Base-by-base conservation (phyloP, 2,329 filamentous ascomycete genomes). In the Hortaea werneckii region DNA sequence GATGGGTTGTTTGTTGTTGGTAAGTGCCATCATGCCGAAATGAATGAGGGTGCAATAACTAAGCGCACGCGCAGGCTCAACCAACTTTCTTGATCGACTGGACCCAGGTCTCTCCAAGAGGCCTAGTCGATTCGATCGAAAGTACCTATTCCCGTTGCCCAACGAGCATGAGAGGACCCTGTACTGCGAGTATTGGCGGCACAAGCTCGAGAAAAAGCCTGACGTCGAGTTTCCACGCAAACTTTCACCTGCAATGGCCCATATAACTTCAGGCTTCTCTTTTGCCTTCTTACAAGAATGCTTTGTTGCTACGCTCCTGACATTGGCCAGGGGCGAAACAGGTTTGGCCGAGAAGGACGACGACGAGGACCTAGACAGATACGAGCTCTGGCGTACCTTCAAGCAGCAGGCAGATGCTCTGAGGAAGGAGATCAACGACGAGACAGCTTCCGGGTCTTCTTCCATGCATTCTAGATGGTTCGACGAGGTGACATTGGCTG, bases 201-300 rank as follows among this genome's bases (percentile, higher is more conserved):
- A 77, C 73, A 69, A 70, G 56, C 66, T 83, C 5, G 61, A 67
- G 37, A 63, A 68, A 50, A 82, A 79, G 58, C 66, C 75, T 44
- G 67, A 72, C 2, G 68, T 84, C 41, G 71, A 76, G 3, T 83
- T 83, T 53, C 78, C 79, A 0, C 67, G 76, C 54, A 65, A 68
- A 48, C 67, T 84, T 2, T 77, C 74, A 55, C 56, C 59, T 0
- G 72, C 74, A 12, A 75, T 84, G 55, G 80, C 80, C 1, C 66
- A 68, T 4, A 78, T 82, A 47, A 84, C 79, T 0, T 62, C 75
- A 13, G 72, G 71, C 8, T 84, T 84, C 62, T 80, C 77, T 51
- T 84, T 84, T 56, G 80, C 80, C 0, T 84, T 83, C 56, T 73
- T 84, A 63, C 79, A 84, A 56, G 81, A 84, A 58, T 79, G 77